Evolutionary conservation across 495 filamentous ascomycete genomes (phyloP).

Genomic region (Aspergillus nidulans): DNA sequence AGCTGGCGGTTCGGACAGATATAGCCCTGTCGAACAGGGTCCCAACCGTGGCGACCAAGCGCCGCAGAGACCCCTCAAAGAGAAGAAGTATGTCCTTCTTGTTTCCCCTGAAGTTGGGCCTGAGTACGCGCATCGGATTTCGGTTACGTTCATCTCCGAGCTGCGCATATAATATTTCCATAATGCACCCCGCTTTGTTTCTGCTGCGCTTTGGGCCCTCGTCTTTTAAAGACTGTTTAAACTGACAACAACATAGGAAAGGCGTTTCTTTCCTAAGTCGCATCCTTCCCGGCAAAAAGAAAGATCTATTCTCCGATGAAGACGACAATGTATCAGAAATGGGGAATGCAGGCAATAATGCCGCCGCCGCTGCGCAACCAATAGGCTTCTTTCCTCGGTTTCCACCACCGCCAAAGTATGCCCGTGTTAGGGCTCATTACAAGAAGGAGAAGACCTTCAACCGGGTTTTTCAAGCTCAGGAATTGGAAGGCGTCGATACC

Average conservation of each 20-base stretch:
- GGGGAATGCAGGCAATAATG: conserved; percentile 69
- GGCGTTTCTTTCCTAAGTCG: conserved; percentile 88
- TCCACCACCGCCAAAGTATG: conserved; percentile 86
- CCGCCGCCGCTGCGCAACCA: conserved; percentile 74
- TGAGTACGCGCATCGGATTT: not conserved
- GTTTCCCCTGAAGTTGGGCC: not conserved
- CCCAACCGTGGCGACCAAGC: conserved; percentile 35
- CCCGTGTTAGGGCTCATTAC: conserved; percentile 73
- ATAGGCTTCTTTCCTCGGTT: conserved; percentile 84
- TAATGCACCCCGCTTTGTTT: conserved; percentile 1
- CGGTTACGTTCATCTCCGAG: not conserved
- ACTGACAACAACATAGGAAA: conserved; percentile 52
- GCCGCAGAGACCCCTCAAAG: conserved; percentile 47
- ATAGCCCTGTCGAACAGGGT: conserved; percentile 32
- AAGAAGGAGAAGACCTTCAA: conserved; percentile 84
- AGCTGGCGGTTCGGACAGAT: conserved; percentile 47
- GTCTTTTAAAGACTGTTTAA: not conserved
- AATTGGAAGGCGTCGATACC: conserved; percentile 48
- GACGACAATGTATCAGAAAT: conserved; percentile 70
- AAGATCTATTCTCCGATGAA: conserved; percentile 44
- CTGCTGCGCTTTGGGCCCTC: not conserved
- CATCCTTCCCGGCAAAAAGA: conserved; percentile 76
- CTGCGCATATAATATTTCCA: not conserved
- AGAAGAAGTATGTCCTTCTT: conserved; percentile 60
- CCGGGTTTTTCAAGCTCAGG: conserved; percentile 85